phyloP scores from a whole-genome alignment of 2,329 filamentous ascomycete genomes.

The Aspergillus spinulosporus region DNA sequence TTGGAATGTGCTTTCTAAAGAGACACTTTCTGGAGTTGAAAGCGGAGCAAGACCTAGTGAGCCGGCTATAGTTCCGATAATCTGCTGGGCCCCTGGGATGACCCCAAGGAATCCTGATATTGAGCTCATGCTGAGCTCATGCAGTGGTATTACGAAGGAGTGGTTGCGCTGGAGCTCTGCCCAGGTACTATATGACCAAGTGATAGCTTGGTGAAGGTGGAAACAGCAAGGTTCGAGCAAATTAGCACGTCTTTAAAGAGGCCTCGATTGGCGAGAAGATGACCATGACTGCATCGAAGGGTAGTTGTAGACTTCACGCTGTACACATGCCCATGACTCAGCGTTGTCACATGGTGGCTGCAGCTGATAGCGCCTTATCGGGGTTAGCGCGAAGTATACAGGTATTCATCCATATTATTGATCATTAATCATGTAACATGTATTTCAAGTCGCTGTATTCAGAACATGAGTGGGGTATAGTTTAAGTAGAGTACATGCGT shows the following conservation, averaged over 20 bases:
- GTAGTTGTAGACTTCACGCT: background rate
- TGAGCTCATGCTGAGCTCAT: conserved; percentile 2
- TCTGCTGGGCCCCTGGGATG: conserved; percentile 38
- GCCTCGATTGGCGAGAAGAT: background rate
- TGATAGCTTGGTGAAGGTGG: too few relatives aligned
- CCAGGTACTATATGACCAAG: too few relatives aligned
- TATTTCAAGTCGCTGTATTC: background rate
- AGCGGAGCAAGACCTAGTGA: conserved; percentile 32
- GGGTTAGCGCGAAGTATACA: background rate
- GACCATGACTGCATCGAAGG: background rate
- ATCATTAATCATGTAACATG: background rate
- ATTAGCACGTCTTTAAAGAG: background rate
- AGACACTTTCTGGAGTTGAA: conserved; percentile 10
- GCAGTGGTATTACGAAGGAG: too few relatives aligned
- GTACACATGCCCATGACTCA: conserved; percentile 10
- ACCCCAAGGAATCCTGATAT: conserved; percentile 21
- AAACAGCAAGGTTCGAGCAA: too few relatives aligned
- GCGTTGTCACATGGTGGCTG: conserved; percentile 5
- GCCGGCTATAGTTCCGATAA: conserved; percentile 35
- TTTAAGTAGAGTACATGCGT: conserved; percentile 1
- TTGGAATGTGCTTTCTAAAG: conserved; percentile 19
- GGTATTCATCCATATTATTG: too few relatives aligned
- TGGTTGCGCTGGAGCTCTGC: too few relatives aligned
- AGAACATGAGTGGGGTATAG: conserved; percentile 10
- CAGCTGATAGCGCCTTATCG: conserved; percentile 3